A percentile compares a stretch with the other conserved stretches of the same genome.
Evolutionary conservation across 306 rosid species (phyloP).

Genomic region (Castanea mollissima): DNA sequence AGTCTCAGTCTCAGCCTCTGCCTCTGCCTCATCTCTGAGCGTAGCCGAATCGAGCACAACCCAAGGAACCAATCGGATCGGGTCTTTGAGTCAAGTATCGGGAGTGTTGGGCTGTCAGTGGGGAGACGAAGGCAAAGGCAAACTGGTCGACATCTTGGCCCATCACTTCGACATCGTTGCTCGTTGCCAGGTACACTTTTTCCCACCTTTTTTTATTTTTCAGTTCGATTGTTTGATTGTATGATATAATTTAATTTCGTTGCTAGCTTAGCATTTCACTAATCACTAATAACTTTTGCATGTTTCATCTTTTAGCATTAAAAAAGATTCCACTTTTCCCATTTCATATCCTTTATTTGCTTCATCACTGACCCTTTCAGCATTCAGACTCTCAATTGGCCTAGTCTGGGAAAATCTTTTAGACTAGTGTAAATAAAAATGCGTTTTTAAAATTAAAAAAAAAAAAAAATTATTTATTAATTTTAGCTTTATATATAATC

Average conservation of each 20-base stretch:
- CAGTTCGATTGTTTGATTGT: neutral
- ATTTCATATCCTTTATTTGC: too few relatives aligned
- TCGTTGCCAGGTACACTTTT: constrained; percentile 75
- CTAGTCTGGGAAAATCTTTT: too few relatives aligned
- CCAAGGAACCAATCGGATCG: constrained; percentile 46
- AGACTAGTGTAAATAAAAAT: too few relatives aligned
- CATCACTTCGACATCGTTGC: constrained; percentile 88
- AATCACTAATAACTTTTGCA: too few relatives aligned
- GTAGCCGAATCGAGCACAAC: constrained; percentile 39
- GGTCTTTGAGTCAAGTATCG: constrained; percentile 72
- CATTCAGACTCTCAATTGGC: too few relatives aligned
- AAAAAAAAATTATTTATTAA: too few relatives aligned
- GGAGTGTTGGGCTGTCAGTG: constrained; percentile 93
- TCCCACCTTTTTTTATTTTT: neutral
- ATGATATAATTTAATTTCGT: neutral
- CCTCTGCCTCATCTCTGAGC: constrained; percentile 31
- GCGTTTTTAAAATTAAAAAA: too few relatives aligned
- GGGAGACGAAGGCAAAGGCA: constrained; percentile 99
- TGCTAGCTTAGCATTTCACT: neutral
- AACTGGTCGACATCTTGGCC: constrained; percentile 88
- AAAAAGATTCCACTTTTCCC: too few relatives aligned
- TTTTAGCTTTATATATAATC: too few relatives aligned
- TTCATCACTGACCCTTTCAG: too few relatives aligned
- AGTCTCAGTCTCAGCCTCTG: constrained; percentile 39
- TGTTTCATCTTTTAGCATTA: too few relatives aligned